Evolutionary conservation across 345 rosid genomes (phyloP), one percentile per base, ranked within the genome.

Genomic region (Corchorus capsularis): DNA sequence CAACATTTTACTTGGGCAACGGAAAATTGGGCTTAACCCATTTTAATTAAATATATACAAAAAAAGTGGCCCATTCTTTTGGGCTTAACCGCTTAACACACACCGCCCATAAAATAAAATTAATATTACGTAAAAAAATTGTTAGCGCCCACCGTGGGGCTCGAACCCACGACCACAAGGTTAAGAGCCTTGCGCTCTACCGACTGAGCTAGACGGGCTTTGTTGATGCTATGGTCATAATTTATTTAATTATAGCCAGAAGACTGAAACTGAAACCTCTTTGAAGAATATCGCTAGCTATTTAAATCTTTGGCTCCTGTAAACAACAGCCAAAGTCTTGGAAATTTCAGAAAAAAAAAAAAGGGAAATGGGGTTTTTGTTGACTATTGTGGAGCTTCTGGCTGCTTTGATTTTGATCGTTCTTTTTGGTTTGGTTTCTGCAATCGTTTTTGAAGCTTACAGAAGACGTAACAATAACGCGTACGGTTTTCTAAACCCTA

Each of bases 381-480:
- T 84, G 77, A 60, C 83, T 49, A 65, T 82, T 2, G 83, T 85
- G 63, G 91, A 85, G 77, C 63, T 82, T 3, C 32, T 84, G 43
- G 78, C 85, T 55, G 78, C 77, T 34, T 22, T 86, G n/a, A 4
- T 82, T 17, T 7, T 81, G 43, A 27, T 86, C 16, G 14, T 80
- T 35, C 69, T 80, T 12, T 78, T 75, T 0, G 87, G 85, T 35
- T 73, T 89, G 35, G 53, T 85, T 15, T 83, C 83, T 41, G 84
- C 81, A 16, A 81, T 93, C 65, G 54, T 85, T 35, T 54, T 87
- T 14, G 93, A 90, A 87, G 87, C 95, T 67, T 88, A 88, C 83
- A 75, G 86, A 43, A 83, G 99, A 83, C 82, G 93, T 74, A 80
- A 83, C 77, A 90, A 88, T 72, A 84, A 88, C 87, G 52, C 81